Conservation (phyloP, 2,329 filamentous ascomycete genomes). For the Diaporthe sp. region DNA sequence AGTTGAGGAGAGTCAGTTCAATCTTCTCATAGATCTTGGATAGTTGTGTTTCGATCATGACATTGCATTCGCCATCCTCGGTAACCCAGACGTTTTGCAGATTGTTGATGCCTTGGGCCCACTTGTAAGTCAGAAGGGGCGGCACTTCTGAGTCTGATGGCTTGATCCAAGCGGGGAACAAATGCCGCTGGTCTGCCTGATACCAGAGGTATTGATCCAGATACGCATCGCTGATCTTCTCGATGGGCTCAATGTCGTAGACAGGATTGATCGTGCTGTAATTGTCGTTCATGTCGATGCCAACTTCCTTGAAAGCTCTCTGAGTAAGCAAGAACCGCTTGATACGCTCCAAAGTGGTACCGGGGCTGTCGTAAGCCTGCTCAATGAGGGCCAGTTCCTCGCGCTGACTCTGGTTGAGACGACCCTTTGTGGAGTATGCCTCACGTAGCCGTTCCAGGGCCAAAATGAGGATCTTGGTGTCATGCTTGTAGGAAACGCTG, state of each 20-base stretch:
- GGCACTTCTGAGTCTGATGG: constrained; percentile 98
- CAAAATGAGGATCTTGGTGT: constrained; percentile 97
- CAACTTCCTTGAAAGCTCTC: constrained; percentile 98
- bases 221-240: constrained; percentile 99
- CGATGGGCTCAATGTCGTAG: constrained; percentile 98
- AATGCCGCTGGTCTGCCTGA: constrained; percentile 94
- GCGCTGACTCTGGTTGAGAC: constrained; percentile 96
- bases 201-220: constrained; percentile 99
- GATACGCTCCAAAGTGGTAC: constrained; percentile 94
- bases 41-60: constrained; percentile 97
- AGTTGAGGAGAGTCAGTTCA: constrained; percentile 93
- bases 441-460: constrained; percentile 93
- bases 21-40: constrained; percentile 99
- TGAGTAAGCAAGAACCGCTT: constrained; percentile 98
- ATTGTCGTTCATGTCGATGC: constrained; percentile 99
- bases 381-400: constrained; percentile 97
- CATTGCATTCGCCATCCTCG: constrained; percentile 94
- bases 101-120: constrained; percentile 99
- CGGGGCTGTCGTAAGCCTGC: constrained; percentile 97
- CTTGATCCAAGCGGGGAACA: constrained; percentile 99
- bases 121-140: constrained; percentile 94
- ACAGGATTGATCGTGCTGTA: constrained; percentile 99
- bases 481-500: constrained; percentile 98
- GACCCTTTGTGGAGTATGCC: constrained; percentile 96
- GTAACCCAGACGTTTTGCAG: constrained; percentile 95